Evolutionary conservation across 2,329 filamentous ascomycete species (phyloP).

Genomic region (Xylaria sp.): DNA sequence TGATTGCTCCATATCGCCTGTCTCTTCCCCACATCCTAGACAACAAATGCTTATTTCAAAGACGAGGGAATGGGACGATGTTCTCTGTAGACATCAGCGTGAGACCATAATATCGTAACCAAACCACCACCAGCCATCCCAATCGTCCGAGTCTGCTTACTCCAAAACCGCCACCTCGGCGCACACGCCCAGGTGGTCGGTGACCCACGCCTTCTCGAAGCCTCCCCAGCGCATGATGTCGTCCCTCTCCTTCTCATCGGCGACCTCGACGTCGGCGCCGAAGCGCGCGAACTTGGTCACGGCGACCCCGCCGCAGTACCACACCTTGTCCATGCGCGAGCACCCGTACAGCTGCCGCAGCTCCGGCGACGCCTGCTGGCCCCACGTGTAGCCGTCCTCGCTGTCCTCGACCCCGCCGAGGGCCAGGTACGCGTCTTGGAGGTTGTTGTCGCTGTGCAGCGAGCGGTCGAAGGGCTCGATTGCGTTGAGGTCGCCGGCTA

Average conservation of each 20-base stretch:
- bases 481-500: constrained; percentile 67
- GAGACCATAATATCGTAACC: neutral
- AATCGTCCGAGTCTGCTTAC: neutral
- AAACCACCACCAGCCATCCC: neutral
- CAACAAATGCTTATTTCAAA: neutral
- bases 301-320: constrained; percentile 53
- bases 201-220: constrained; percentile 59
- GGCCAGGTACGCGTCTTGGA: constrained; percentile 64
- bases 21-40: neutral
- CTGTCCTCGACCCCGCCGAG: constrained; percentile 60
- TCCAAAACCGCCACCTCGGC: constrained; percentile 43
- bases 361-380: constrained; percentile 59
- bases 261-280: constrained; percentile 57
- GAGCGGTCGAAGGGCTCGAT: constrained; percentile 63
- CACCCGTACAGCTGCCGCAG: constrained; percentile 58
- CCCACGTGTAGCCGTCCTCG: constrained; percentile 65
- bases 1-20: neutral
- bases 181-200: constrained; percentile 60
- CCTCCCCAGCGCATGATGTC: constrained; percentile 39
- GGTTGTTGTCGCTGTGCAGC: constrained; percentile 58
- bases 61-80: neutral
- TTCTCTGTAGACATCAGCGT: neutral
- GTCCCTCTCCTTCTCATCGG: constrained; percentile 47
- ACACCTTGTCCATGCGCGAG: constrained; percentile 64
- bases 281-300: constrained; percentile 56